phyloP scores from a whole-genome alignment of 192 early-diverging fungal species.

The Helicostylum pulchrum region DNA sequence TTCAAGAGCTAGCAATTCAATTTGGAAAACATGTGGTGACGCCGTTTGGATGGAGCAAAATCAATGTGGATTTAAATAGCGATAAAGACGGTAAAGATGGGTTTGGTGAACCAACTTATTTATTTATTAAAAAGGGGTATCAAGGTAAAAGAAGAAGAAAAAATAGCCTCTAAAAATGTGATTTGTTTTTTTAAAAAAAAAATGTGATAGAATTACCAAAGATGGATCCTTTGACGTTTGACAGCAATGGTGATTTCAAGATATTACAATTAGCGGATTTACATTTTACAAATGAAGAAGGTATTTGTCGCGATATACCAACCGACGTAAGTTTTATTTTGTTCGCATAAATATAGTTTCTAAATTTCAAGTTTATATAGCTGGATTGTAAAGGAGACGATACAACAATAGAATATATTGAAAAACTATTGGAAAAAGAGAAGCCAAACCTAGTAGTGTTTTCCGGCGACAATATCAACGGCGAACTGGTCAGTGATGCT shows the following conservation, averaged over 20 bases:
- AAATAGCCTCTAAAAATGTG: not conserved
- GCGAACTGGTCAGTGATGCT: constrained; percentile 25
- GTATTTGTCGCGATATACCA: constrained; percentile 36
- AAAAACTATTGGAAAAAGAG: constrained; percentile 40
- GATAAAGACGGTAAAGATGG: constrained; percentile 4
- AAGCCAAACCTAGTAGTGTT: constrained; percentile 45
- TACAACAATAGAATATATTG: constrained; percentile 38
- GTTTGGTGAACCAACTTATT: constrained; percentile 25
- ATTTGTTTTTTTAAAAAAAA: not conserved
- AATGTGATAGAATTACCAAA: constrained; percentile 17
- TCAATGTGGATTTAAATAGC: constrained; percentile 26
- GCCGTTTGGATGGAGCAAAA: constrained; percentile 26
- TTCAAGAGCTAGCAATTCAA: constrained; percentile 23
- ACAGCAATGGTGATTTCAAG: constrained; percentile 41
- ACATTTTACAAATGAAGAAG: constrained; percentile 42
- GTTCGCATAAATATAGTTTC: not conserved
- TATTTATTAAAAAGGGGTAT: constrained; percentile 21
- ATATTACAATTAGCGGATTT: constrained; percentile 48
- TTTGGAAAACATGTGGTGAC: constrained; percentile 13
- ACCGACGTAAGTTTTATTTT: constrained; percentile 6
- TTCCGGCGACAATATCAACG: constrained; percentile 45
- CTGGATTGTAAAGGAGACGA: constrained; percentile 39
- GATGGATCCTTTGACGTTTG: constrained; percentile 27
- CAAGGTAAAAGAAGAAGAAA: not conserved
- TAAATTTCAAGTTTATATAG: constrained; percentile 7